Base-by-base conservation (phyloP, 2,329 filamentous ascomycete species). In the Xylaria sp. region DNA sequence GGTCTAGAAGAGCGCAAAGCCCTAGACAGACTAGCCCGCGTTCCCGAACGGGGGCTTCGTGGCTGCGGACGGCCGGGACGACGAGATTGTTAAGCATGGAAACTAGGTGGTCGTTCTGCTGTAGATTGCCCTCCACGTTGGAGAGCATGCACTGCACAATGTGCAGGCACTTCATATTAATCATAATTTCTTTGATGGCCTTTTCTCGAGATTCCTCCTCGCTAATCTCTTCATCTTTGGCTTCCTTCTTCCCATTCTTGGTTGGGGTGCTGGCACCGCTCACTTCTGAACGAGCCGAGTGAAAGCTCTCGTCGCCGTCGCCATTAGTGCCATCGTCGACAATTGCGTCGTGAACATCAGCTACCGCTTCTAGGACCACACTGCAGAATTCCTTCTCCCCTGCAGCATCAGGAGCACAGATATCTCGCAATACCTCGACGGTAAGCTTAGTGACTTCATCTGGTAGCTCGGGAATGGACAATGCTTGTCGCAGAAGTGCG, bases 31-130 rank as follows among this genome's bases (percentile, higher is more conserved):
- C 85, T 13, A 99, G 84, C 20, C 96, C 96, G 65, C 93, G 89
- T 81, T 99, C 96, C 69, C 96, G 89, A 52, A 99, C 94, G 0
- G 94, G 93, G 5, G 93, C 93, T 77, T 98, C 94, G 74, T 97
- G 93, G 76, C 92, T 96, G 72, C 95, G 90, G 18, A 99, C 95
- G 32, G 96, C 96, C 7, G 96, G 96, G 2, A 99, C 94, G 50
- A 99, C 93, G 9, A 99, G 87, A 72, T 96, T 98, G 83, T 99
- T 98, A 58, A 99, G 85, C 92, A 98, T 97, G n/a, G 93, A 93
- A 4, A 97, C 93, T n/a, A 98, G 83, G 76, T 97, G 91, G 65
- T 92, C 90, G 78, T 97, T 97, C 73, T 94, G 88, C 80, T 97
- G 94, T 43, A 98, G 84, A 75, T 92, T 92, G 68, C 93, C 93